Conservation (phyloP, 2,329 filamentous ascomycete species). For the Epicoccum nigrum region DNA sequence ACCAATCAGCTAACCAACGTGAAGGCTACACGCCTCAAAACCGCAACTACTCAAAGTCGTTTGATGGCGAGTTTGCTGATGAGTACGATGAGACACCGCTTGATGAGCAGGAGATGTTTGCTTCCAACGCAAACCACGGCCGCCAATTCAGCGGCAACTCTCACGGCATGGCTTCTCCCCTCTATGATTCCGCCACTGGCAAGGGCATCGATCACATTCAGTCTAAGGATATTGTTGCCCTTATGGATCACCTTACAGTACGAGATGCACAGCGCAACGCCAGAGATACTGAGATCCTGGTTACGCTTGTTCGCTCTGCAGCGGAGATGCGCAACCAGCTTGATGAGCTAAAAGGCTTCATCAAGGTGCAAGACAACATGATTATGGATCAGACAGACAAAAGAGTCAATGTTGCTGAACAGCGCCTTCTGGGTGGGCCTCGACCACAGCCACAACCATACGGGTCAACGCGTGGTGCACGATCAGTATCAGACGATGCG, state of each 20-base stretch:
- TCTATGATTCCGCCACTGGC: slow-evolving; percentile 89
- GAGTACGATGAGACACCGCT: slow-evolving; percentile 55
- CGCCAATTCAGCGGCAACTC: slow-evolving; percentile 87
- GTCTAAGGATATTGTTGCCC: slow-evolving; percentile 92
- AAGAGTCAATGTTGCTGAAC: slow-evolving; percentile 83
- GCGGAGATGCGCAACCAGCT: slow-evolving; percentile 97
- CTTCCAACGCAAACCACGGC: slow-evolving; percentile 54
- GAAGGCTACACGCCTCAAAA: slow-evolving; percentile 55
- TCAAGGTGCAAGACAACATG: slow-evolving; percentile 86
- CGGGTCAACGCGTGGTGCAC: slow-evolving; percentile 61
- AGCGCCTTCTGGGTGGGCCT: slow-evolving; percentile 83
- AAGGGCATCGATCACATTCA: slow-evolving; percentile 89
- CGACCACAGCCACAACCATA: slow-evolving; percentile 74
- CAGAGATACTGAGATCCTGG: slow-evolving; percentile 92
- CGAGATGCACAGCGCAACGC: slow-evolving; percentile 96
- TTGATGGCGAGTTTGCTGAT: slow-evolving; percentile 61
- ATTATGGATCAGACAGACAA: slow-evolving; percentile 87
- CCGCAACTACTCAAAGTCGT: slow-evolving; percentile 54
- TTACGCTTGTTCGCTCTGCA: slow-evolving; percentile 90
- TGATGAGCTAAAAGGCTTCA: slow-evolving; percentile 90
- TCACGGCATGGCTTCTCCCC: slow-evolving; percentile 84
- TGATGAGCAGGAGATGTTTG: slow-evolving; percentile 53
- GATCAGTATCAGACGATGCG: slow-evolving; percentile 58
- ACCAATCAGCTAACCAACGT: slow-evolving; percentile 76
- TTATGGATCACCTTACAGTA: slow-evolving; percentile 99